Conservation (phyloP, 2,329 filamentous ascomycete species). For the Colletotrichum simmondsii region DNA sequence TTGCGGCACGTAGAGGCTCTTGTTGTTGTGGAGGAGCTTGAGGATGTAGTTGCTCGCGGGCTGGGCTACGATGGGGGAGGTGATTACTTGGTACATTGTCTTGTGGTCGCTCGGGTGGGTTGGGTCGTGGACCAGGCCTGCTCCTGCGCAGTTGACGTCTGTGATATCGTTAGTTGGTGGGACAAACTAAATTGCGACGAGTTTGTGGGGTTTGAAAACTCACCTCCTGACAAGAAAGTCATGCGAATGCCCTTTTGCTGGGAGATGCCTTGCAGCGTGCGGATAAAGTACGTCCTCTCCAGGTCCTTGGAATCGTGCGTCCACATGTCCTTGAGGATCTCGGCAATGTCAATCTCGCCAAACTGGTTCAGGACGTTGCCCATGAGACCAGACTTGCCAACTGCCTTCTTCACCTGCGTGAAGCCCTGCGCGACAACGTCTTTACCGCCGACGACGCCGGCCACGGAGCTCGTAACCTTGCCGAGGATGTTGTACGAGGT, state of each 20-base stretch:
- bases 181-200: background rate
- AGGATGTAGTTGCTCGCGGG: constrained; percentile 88
- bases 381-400: constrained; percentile 96
- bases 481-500: constrained; percentile 96
- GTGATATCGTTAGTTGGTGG: constrained; percentile 36
- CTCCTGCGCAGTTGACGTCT: constrained; percentile 91
- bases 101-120: constrained; percentile 93
- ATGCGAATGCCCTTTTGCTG: constrained; percentile 96
- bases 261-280: constrained; percentile 93
- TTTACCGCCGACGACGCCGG: constrained; percentile 94
- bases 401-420: constrained; percentile 93
- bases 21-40: constrained; percentile 95
- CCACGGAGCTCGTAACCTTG: constrained; percentile 93
- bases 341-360: constrained; percentile 92
- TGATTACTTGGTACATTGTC: constrained; percentile 99
- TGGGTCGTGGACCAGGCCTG: constrained; percentile 94
- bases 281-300: constrained; percentile 94
- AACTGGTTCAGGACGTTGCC: constrained; percentile 95
- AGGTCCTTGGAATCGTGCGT: constrained; percentile 98
- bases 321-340: constrained; percentile 97
- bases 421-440: constrained; percentile 93
- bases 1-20: constrained; percentile 87
- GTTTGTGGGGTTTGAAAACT: constrained; percentile 38
- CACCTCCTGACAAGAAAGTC: constrained; percentile 93
- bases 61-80: constrained; percentile 90